These are phyloP conservation scores for Alternaria rosae DNA, from an alignment of 2,329 filamentous ascomycete species.

Conservation along the genomic window DNA sequence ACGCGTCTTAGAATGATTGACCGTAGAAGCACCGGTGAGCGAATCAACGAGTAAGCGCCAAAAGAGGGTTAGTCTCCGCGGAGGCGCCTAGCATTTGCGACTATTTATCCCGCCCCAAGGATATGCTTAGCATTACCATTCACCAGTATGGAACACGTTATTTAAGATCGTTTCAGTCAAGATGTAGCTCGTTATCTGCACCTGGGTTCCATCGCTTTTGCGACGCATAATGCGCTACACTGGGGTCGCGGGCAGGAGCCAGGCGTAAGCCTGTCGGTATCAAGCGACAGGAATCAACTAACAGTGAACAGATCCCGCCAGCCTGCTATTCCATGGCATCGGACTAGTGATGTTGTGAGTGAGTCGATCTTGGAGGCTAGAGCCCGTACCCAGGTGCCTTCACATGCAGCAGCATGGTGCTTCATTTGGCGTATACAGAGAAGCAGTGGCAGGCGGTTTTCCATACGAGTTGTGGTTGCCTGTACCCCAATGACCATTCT, in stretches of 20 bases:
- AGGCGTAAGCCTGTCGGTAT: background rate
- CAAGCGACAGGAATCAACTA: background rate
- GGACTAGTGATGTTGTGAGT: background rate
- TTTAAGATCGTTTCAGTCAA: background rate
- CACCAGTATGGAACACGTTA: too few species aligned
- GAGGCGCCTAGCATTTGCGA: too few species aligned
- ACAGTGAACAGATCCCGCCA: background rate
- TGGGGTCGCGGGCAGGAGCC: background rate
- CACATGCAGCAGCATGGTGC: background rate
- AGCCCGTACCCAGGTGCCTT: background rate
- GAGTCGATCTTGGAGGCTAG: background rate
- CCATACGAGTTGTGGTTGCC: background rate
- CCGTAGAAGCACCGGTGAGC: too few species aligned
- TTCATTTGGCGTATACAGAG: background rate
- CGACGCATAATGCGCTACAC: background rate
- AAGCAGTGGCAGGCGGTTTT: background rate
- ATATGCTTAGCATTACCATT: too few species aligned
- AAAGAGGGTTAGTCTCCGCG: too few species aligned
- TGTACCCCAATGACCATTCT: background rate
- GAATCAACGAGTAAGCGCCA: too few species aligned
- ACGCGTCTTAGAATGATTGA: too few species aligned
- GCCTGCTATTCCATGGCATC: background rate
- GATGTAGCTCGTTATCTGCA: background rate
- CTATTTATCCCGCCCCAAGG: background rate
- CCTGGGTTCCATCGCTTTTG: background rate